Evolutionary conservation across 108 stramenopile genomes (phyloP).

Genomic region (Skeletonema tropicum): DNA sequence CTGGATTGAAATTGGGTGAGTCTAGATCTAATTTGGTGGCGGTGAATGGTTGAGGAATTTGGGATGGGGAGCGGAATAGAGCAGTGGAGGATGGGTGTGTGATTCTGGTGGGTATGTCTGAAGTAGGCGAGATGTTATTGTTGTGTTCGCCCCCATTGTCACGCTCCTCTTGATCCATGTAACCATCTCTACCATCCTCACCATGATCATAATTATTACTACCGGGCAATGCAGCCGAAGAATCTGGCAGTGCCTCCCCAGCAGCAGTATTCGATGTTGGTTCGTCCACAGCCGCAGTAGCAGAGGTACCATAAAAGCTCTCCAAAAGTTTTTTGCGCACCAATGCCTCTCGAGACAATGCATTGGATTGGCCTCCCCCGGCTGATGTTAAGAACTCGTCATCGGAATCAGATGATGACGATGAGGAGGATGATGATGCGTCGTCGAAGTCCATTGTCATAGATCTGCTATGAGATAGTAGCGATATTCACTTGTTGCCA

Average conservation of each 20-base stretch:
- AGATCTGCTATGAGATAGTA: too few species aligned
- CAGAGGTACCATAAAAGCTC: slow-evolving; percentile 85
- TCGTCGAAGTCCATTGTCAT: too few species aligned
- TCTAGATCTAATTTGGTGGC: slow-evolving; percentile 68
- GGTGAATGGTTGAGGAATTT: slow-evolving; percentile 37
- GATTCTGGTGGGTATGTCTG: background rate
- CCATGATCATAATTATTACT: slow-evolving; percentile 29
- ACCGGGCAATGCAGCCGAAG: background rate
- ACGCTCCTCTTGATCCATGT: slow-evolving; percentile 37
- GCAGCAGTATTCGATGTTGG: background rate
- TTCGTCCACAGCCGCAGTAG: slow-evolving; percentile 33
- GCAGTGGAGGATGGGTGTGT: slow-evolving; percentile 2
- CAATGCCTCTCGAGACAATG: slow-evolving; percentile 75
- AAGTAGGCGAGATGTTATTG: background rate
- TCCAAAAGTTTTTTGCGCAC: slow-evolving; percentile 85
- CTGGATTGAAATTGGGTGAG: slow-evolving; percentile 71
- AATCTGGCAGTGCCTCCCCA: background rate
- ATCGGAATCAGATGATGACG: slow-evolving; percentile 34
- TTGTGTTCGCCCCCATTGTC: slow-evolving; percentile 13
- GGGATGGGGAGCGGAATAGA: slow-evolving; percentile 27
- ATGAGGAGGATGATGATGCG: too few species aligned
- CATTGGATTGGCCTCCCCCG: slow-evolving; percentile 21
- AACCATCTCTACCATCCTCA: background rate
- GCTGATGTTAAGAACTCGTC: slow-evolving; percentile 57
- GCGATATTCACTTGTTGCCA: too few species aligned